Percentiles rank a stretch among this genome's conserved stretches.
Evolutionary conservation across 192 early-diverging fungal species (phyloP).

Genomic region (Gamsiella multidivaricata): DNA sequence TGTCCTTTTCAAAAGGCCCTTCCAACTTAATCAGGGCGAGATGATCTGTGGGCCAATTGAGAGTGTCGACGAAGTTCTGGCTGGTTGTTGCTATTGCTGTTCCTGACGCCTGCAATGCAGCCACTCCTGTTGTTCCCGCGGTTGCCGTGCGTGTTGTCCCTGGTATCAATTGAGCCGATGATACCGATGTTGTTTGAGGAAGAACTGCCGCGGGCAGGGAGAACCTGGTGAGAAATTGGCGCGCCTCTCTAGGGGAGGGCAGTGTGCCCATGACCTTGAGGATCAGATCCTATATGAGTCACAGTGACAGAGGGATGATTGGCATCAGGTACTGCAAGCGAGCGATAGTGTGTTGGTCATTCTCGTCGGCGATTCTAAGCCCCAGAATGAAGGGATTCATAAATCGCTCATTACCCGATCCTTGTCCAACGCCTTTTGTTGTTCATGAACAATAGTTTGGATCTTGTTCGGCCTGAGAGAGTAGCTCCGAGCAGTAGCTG

Average conservation of each 20-base stretch:
- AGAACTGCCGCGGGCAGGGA: slow-evolving; percentile 9
- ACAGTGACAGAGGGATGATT: not conserved
- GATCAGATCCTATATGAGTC: slow-evolving; percentile 65
- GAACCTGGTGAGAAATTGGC: slow-evolving; percentile 71
- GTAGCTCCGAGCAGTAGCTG: slow-evolving; percentile 18
- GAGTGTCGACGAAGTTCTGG: slow-evolving; percentile 54
- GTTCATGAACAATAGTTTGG: slow-evolving; percentile 26
- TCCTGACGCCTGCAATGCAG: not conserved
- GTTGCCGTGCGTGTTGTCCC: too few species aligned
- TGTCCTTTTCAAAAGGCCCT: slow-evolving; percentile 56
- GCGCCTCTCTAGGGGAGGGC: slow-evolving; percentile 71
- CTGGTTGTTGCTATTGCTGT: not conserved
- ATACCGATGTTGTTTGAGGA: not conserved
- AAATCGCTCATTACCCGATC: slow-evolving; percentile 36
- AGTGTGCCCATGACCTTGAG: slow-evolving; percentile 68
- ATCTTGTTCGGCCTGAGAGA: slow-evolving; percentile 37
- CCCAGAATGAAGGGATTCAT: not conserved
- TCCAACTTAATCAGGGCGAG: slow-evolving; percentile 70
- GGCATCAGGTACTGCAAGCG: too few species aligned
- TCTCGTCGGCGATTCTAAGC: not conserved
- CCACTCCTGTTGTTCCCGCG: not conserved
- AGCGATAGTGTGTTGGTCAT: not conserved
- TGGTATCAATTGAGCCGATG: not conserved
- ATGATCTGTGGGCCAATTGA: slow-evolving; percentile 60
- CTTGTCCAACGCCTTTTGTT: slow-evolving; percentile 33